Evolutionary conservation across 2,329 filamentous ascomycete species (phyloP), one percentile per base, ranked within the genome.

Genomic region (Penicillium olsonii): DNA sequence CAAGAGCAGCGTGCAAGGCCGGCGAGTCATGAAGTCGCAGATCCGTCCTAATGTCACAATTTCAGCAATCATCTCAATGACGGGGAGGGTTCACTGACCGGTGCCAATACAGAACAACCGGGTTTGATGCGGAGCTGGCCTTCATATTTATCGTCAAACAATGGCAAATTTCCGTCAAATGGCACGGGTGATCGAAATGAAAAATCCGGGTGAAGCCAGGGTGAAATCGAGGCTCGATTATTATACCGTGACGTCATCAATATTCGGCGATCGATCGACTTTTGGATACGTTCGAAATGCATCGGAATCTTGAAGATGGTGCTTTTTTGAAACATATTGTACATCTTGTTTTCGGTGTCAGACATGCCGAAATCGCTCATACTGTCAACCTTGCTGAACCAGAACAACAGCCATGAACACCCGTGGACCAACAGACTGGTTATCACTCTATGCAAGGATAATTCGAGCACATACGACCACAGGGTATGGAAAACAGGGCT

Each of bases 21-120:
- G 87, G 87, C 0, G 86, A 90, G 68, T 91, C 88, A 69, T 91
- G 87, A 2, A 92, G 79, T 17, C 88, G 84, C 10, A 91, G 75
- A 65, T 91, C 88, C 5, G 88, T 91, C 46, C 88, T 82, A 62
- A 10, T 8, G 10, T 35, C 15, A 31, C 15, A 17, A 35, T 35
- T 12, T 35, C 33, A 35, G 33, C 33, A 18, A 17, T 35, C 6
- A 35, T 17, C 8, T 35, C 5, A 18, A 8, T 9, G 5, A 17
- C 8, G 9, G 17, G n/a, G 15, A n/a, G 17, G 17, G 33, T 17
- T 17, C 10, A 18, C 33, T 35, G 33, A 35, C 33, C 33, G 33
- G 11, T 90, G 90, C 87, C 87, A 90, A 67, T 88, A 90, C 27
- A 90, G 78, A 2, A 90, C 86, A 42, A 61, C 52, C 5, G 37